Conservation (phyloP, 495 filamentous ascomycete genomes). For the Cryomyces antarcticus region DNA sequence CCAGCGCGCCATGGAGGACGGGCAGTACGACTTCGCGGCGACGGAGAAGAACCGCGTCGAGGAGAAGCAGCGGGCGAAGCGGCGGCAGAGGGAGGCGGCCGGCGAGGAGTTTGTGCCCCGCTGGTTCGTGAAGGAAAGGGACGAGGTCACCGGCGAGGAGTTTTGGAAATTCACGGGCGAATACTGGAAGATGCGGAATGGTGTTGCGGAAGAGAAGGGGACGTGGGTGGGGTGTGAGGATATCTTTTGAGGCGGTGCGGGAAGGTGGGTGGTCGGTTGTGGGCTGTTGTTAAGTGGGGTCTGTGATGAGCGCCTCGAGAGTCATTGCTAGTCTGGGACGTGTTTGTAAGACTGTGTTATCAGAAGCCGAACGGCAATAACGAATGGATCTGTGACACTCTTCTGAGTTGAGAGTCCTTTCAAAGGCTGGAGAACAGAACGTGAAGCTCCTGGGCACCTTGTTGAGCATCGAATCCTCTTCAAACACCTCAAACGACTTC, state of each 20-base stretch:
- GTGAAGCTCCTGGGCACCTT: no score
- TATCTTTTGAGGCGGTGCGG: constrained; percentile 30
- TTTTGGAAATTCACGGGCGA: constrained; percentile 76
- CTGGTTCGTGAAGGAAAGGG: constrained; percentile 61
- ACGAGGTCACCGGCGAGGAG: constrained; percentile 65
- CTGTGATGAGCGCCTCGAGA: no score
- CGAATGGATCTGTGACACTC: no score
- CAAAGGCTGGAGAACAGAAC: no score
- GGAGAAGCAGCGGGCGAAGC: constrained; percentile 69
- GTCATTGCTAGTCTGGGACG: no score
- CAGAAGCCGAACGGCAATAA: no score
- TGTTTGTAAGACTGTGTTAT: no score
- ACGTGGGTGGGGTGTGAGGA: constrained; percentile 38
- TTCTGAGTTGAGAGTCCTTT: no score
- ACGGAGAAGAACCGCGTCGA: constrained; percentile 88
- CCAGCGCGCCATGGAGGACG: constrained; percentile 97
- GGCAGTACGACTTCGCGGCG: constrained; percentile 81
- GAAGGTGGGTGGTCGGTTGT: no score
- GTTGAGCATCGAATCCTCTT: no score
- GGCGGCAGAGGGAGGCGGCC: constrained; percentile 46
- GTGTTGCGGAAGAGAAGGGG: constrained; percentile 29
- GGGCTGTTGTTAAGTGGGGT: no score
- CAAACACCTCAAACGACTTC: no score
- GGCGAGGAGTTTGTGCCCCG: constrained; percentile 68
- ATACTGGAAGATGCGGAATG: constrained; percentile 60